These are phyloP conservation scores for Mortierella sp. DNA, from an alignment of 371 early-diverging fungal genomes.

Conservation along the genomic window DNA sequence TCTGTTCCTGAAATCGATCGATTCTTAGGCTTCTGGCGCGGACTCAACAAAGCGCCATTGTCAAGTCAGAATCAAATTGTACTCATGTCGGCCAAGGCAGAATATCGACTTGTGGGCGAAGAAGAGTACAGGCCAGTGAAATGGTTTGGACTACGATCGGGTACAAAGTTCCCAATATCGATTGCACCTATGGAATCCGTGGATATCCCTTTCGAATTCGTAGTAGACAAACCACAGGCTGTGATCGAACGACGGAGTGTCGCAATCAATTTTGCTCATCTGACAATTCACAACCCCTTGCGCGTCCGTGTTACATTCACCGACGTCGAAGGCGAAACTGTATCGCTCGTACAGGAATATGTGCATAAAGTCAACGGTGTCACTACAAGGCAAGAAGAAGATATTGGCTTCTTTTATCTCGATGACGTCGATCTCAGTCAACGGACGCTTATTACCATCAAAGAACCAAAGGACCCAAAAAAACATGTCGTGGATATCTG, in stretches of 20 bases:
- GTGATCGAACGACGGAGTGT: background rate
- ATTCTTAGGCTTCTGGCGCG: constrained; percentile 34
- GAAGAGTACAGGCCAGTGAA: constrained; percentile 41
- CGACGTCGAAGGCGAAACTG: constrained; percentile 56
- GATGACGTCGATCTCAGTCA: constrained; percentile 27
- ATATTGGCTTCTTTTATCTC: constrained; percentile 44
- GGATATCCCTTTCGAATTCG: constrained; percentile 37
- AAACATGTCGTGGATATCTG: constrained; percentile 19
- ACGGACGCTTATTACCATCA: background rate
- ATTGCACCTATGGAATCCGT: constrained; percentile 47
- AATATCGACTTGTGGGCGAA: constrained; percentile 60
- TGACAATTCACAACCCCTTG: constrained; percentile 49
- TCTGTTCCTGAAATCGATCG: constrained; percentile 34
- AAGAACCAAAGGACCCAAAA: constrained; percentile 1
- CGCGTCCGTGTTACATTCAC: constrained; percentile 55
- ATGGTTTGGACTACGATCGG: constrained; percentile 7
- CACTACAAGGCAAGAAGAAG: constrained; percentile 13
- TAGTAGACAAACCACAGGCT: constrained; percentile 14
- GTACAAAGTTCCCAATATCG: constrained; percentile 44
- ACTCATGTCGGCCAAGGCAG: constrained; percentile 43
- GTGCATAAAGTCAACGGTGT: constrained; percentile 34
- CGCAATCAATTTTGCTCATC: background rate
- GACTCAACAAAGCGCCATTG: constrained; percentile 51
- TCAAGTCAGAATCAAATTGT: constrained; percentile 38
- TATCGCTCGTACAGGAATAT: constrained; percentile 51